Evolutionary conservation across 2,329 filamentous ascomycete genomes (phyloP).

Genomic region (Beauveria caledonica): DNA sequence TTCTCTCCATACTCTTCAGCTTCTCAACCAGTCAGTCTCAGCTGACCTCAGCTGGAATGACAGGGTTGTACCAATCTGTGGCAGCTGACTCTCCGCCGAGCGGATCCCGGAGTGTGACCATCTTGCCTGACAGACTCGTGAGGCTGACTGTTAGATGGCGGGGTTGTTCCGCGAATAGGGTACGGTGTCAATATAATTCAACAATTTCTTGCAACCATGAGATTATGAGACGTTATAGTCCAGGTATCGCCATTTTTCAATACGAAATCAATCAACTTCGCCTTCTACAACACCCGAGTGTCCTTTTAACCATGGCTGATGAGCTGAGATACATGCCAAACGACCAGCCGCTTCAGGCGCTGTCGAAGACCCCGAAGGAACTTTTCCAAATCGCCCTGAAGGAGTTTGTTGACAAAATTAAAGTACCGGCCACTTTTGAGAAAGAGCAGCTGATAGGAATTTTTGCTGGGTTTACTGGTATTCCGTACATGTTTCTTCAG

Average conservation of each 20-base stretch:
- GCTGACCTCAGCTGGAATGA: background rate
- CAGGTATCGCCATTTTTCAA: background rate
- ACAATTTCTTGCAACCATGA: background rate
- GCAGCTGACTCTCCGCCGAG: background rate
- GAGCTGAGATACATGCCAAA: conserved; percentile 26
- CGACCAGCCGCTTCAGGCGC: conserved; percentile 22
- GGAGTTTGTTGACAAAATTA: conserved; percentile 27
- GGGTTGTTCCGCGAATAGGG: background rate
- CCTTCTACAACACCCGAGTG: background rate
- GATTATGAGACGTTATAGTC: background rate
- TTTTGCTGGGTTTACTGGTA: conserved; percentile 44
- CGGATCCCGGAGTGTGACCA: background rate
- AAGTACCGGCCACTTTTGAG: conserved; percentile 28
- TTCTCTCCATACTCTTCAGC: background rate
- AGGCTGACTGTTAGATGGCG: background rate
- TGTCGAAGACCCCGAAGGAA: conserved; percentile 20
- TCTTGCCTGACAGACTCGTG: background rate
- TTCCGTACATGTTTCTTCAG: conserved; percentile 47
- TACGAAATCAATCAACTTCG: background rate
- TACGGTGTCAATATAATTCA: background rate
- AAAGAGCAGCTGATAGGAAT: conserved; percentile 35
- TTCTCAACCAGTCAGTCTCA: background rate
- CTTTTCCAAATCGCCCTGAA: conserved; percentile 28
- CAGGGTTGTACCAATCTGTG: background rate
- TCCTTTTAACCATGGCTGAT: background rate